These are phyloP conservation scores for Nemania bipapillata DNA, from an alignment of 2,329 filamentous ascomycete species.

Conservation along the genomic window DNA sequence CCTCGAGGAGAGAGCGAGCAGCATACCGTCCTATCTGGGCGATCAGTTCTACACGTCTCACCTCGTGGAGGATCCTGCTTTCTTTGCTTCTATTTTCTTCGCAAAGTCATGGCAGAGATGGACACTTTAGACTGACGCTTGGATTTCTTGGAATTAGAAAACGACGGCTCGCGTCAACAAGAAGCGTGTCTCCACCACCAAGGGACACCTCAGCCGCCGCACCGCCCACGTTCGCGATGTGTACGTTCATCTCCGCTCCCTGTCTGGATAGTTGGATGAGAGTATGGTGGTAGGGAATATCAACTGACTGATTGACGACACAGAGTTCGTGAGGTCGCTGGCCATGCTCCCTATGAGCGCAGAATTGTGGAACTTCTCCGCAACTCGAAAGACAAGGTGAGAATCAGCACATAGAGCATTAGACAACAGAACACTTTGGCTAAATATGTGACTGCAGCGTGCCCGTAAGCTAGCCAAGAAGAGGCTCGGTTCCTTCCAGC, in stretches of 20 bases:
- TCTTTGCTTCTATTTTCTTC: constrained; percentile 50
- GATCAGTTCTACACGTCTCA: constrained; percentile 64
- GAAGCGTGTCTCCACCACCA: constrained; percentile 83
- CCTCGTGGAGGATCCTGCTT: constrained; percentile 78
- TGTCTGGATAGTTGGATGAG: neutral
- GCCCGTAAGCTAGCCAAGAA: constrained; percentile 99
- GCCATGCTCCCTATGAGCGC: constrained; percentile 95
- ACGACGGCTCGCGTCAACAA: constrained; percentile 82
- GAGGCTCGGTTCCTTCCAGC: constrained; percentile 98
- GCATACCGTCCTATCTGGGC: constrained; percentile 29
- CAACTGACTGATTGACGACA: constrained; percentile 16
- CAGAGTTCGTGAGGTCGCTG: constrained; percentile 92
- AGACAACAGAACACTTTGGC: neutral
- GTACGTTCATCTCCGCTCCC: constrained; percentile 25
- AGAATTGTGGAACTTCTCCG: constrained; percentile 98
- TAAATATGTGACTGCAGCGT: constrained; percentile 60
- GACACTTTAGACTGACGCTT: constrained; percentile 66
- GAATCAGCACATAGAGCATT: neutral
- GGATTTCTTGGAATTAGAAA: constrained; percentile 68
- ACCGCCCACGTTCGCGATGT: constrained; percentile 97
- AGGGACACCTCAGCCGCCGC: constrained; percentile 96
- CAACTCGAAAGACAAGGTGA: constrained; percentile 94
- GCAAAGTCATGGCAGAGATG: constrained; percentile 58
- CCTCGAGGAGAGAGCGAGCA: constrained; percentile 21
- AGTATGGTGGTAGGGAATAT: neutral